Conservation (phyloP, 805 yeast genomes). For the Hanseniaspora meyeri region DNA sequence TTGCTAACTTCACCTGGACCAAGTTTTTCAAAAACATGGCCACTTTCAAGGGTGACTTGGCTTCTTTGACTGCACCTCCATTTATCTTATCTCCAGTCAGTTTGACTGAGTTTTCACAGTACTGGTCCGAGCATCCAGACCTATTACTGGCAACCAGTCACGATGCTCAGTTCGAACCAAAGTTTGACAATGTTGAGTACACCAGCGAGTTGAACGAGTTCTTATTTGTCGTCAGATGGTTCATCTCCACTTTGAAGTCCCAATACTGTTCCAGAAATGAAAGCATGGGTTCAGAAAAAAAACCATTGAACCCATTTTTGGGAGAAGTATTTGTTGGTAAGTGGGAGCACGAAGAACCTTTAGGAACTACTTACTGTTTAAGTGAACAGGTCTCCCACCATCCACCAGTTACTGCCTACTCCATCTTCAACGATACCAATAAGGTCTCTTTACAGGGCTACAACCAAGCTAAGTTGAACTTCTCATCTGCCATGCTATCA, state of each 20-base stretch:
- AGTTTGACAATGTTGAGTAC: constrained; percentile 26
- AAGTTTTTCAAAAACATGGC: constrained; percentile 83
- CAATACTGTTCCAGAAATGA: constrained; percentile 91
- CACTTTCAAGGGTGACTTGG: constrained; percentile 83
- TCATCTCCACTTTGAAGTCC: constrained; percentile 77
- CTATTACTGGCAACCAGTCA: constrained; percentile 54
- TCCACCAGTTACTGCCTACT: constrained; percentile 94
- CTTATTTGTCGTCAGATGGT: constrained; percentile 79
- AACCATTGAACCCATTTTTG: constrained; percentile 89
- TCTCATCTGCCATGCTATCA: constrained; percentile 61
- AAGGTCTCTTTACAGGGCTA: constrained; percentile 71
- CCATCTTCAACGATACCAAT: constrained; percentile 60
- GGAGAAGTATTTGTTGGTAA: constrained; percentile 90
- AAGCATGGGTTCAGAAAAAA: constrained; percentile 88
- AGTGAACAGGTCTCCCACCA: constrained; percentile 96
- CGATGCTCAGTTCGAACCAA: constrained; percentile 17
- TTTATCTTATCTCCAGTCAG: constrained; percentile 87
- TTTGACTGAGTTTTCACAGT: constrained; percentile 79
- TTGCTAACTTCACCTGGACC: constrained; percentile 56
- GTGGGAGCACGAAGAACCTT: constrained; percentile 51
- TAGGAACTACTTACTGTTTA: constrained; percentile 67
- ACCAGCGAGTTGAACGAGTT: constrained; percentile 37
- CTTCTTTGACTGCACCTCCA: constrained; percentile 93
- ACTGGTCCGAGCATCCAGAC: constrained; percentile 91
- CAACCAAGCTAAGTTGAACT: constrained; percentile 75